Conservation (phyloP, 2,329 filamentous ascomycete genomes). For the Pseudohalonectria lignicola region DNA sequence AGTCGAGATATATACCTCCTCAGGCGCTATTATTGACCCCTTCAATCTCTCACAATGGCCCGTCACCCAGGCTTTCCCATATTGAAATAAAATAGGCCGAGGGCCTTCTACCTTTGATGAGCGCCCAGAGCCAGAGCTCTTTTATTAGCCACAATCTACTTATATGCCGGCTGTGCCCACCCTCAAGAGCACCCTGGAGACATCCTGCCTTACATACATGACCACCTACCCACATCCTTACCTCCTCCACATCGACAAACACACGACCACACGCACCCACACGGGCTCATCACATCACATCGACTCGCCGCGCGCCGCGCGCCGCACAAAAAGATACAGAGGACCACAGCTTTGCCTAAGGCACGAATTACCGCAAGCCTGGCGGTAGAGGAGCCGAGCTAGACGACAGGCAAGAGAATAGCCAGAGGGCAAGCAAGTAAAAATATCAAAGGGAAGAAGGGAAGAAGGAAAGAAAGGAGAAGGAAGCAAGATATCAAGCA, state of each 20-base stretch:
- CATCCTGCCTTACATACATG: neutral
- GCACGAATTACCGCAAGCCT: no score
- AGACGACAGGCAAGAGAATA: neutral
- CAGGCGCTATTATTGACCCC: no score
- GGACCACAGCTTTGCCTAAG: no score
- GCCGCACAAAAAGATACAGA: neutral
- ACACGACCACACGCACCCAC: neutral
- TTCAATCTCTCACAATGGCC: slow-evolving; percentile 1
- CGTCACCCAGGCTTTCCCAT: neutral
- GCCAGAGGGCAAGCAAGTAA: neutral
- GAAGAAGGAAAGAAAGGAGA: no score
- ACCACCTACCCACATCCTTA: neutral
- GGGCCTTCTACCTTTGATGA: neutral
- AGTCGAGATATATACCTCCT: no score
- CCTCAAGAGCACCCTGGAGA: neutral
- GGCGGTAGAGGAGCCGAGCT: no score
- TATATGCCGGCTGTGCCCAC: slow-evolving; percentile 1
- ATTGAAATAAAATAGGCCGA: neutral
- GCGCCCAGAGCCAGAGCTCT: neutral
- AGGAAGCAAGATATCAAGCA: no score
- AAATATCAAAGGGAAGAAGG: no score
- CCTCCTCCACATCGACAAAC: neutral
- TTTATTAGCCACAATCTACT: neutral
- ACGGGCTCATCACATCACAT: neutral
- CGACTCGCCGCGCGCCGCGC: neutral